Evolutionary conservation across 805 yeast genomes (phyloP).

Genomic region (Starmerella apis): DNA sequence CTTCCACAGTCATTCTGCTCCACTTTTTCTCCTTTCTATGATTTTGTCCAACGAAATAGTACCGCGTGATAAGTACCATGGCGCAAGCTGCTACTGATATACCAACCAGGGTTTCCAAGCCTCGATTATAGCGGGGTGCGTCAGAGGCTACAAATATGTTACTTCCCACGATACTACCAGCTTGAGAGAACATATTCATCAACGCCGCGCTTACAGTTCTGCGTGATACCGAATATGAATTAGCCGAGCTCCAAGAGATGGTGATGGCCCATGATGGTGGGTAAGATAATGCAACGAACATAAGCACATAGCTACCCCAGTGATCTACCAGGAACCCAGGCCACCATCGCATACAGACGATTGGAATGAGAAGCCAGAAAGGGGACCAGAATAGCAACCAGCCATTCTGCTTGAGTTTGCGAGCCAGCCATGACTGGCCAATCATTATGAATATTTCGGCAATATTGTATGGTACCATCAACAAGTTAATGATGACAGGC

Average conservation of each 20-base stretch:
- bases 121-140: slow-evolving; percentile 47
- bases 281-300: slow-evolving; percentile 23
- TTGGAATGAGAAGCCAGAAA: slow-evolving; percentile 11
- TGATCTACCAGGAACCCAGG: slow-evolving; percentile 14
- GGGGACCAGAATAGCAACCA: slow-evolving; percentile 1
- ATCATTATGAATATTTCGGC: not conserved
- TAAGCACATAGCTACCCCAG: slow-evolving; percentile 28
- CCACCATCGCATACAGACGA: slow-evolving; percentile 17
- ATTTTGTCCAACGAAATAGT: slow-evolving; percentile 31
- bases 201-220: slow-evolving; percentile 55
- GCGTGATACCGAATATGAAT: slow-evolving; percentile 48
- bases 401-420: slow-evolving; percentile 6
- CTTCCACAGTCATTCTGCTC: slow-evolving; percentile 42
- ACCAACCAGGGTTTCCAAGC: slow-evolving; percentile 36
- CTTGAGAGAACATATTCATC: slow-evolving; percentile 53
- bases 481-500: slow-evolving; percentile 41
- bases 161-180: slow-evolving; percentile 40
- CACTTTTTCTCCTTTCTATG: slow-evolving; percentile 37
- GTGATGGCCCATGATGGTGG: slow-evolving; percentile 15
- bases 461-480: slow-evolving; percentile 21
- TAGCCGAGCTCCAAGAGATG: slow-evolving; percentile 43
- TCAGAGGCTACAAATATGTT: slow-evolving; percentile 50
- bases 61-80: slow-evolving; percentile 25
- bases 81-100: slow-evolving; percentile 23
- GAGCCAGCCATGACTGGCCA: slow-evolving; percentile 16